phyloP scores from a whole-genome alignment of 2,329 filamentous ascomycete species.

The Microdochium nivale region DNA sequence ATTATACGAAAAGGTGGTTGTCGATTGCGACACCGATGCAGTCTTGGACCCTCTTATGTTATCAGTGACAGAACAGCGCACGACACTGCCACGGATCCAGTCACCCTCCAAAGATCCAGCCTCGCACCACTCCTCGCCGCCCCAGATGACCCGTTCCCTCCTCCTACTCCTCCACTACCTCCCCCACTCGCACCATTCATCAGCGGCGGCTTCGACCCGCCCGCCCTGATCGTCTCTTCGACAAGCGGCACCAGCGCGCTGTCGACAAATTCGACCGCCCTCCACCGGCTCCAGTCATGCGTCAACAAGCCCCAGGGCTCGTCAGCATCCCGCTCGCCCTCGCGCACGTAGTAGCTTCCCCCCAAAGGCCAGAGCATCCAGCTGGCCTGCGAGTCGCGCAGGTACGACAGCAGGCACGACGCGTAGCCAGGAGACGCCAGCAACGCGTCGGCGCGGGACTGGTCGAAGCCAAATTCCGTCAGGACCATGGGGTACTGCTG shows the following conservation, averaged over 20 bases:
- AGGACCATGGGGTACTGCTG: conserved; percentile 30
- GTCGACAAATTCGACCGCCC: conserved; percentile 32
- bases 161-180: not conserved
- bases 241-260: conserved; percentile 31
- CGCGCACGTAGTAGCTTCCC: conserved; percentile 49
- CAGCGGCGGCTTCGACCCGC: not conserved
- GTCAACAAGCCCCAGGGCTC: conserved; percentile 49
- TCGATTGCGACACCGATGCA: too few relatives aligned
- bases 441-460: conserved; percentile 22
- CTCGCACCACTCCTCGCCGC: too few relatives aligned
- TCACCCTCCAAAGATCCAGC: too few relatives aligned
- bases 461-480: conserved; percentile 46
- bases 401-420: conserved; percentile 38
- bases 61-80: too few relatives aligned
- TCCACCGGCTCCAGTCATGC: conserved; percentile 45
- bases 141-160: too few relatives aligned
- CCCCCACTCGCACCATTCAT: not conserved
- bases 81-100: too few relatives aligned
- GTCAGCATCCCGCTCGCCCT: conserved; percentile 43
- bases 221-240: conserved; percentile 2
- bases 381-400: conserved; percentile 37
- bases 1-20: too few relatives aligned
- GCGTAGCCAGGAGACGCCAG: conserved; percentile 32
- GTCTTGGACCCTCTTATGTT: too few relatives aligned
- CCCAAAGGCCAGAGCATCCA: conserved; percentile 52